Percentiles rank a stretch among this genome's conserved stretches.
These are phyloP conservation scores for Penicillium tannophilum DNA, from an alignment of 495 filamentous ascomycete genomes.

Conservation along the genomic window DNA sequence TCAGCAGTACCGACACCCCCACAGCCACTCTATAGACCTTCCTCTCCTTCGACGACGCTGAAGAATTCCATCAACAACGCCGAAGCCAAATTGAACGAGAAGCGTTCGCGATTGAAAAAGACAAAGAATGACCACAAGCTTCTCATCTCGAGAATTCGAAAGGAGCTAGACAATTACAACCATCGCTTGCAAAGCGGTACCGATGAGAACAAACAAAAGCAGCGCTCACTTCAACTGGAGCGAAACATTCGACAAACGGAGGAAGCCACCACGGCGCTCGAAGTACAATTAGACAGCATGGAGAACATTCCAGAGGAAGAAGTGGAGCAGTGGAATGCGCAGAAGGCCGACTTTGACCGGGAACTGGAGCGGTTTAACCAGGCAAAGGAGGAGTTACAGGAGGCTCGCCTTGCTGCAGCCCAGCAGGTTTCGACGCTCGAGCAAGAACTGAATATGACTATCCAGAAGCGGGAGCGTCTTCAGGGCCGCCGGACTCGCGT, in stretches of 20 bases:
- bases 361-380: constrained; percentile 65
- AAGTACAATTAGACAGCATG: constrained; percentile 65
- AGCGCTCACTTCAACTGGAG: constrained; percentile 75
- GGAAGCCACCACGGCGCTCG: constrained; percentile 64
- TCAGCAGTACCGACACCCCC: constrained; percentile 45
- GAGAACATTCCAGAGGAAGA: constrained; percentile 71
- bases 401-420: constrained; percentile 63
- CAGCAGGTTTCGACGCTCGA: constrained; percentile 65
- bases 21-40: constrained; percentile 69
- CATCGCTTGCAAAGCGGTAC: constrained; percentile 70
- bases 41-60: constrained; percentile 87
- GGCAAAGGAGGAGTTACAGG: constrained; percentile 59
- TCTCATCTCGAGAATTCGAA: constrained; percentile 66
- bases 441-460: constrained; percentile 63
- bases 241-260: constrained; percentile 83
- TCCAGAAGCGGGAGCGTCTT: constrained; percentile 78
- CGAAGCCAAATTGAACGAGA: constrained; percentile 75
- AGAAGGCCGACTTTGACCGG: constrained; percentile 62
- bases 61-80: constrained; percentile 83
- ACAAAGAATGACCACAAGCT: constrained; percentile 79
- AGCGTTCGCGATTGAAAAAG: constrained; percentile 72
- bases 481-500: constrained; percentile 73
- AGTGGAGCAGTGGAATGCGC: constrained; percentile 57
- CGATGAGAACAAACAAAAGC: constrained; percentile 79
- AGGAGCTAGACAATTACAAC: constrained; percentile 77